These are phyloP conservation scores for Fusarium sp. DNA, from an alignment of 2,329 filamentous ascomycete species.

Conservation along the genomic window DNA sequence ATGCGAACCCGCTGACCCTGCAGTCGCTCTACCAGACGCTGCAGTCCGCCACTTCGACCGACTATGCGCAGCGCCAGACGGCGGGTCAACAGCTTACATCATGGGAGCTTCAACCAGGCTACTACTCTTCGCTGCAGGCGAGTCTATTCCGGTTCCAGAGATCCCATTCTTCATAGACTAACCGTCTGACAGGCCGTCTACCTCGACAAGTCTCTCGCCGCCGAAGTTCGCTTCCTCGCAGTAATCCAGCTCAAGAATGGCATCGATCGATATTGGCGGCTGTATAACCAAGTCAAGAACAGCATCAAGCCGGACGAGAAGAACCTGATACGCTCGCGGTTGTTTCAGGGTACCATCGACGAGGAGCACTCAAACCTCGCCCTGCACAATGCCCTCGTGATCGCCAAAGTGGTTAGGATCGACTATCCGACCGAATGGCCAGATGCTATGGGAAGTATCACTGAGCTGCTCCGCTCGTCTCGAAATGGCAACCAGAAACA, in stretches of 20 bases:
- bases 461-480: constrained; percentile 69
- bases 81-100: constrained; percentile 77
- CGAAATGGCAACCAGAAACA: constrained; percentile 70
- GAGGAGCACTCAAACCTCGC: constrained; percentile 83
- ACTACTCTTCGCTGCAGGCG: constrained; percentile 78
- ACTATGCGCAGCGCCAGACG: constrained; percentile 73
- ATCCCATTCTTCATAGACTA: constrained; percentile 12
- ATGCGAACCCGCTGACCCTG: constrained; percentile 77
- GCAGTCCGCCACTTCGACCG: constrained; percentile 71
- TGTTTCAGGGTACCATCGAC: constrained; percentile 81
- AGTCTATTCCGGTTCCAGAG: constrained; percentile 6
- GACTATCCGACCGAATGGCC: constrained; percentile 93
- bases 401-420: constrained; percentile 88
- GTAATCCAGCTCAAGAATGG: constrained; percentile 97
- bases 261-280: constrained; percentile 92
- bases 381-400: constrained; percentile 87
- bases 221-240: constrained; percentile 86
- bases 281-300: constrained; percentile 67
- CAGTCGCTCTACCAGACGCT: constrained; percentile 74
- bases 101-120: constrained; percentile 77
- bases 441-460: constrained; percentile 69
- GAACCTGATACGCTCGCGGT: constrained; percentile 76
- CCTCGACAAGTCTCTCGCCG: constrained; percentile 80
- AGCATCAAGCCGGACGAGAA: constrained; percentile 83
- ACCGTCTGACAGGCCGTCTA: constrained; percentile 73